A percentile compares a stretch with the other conserved stretches of the same genome.
Evolutionary conservation across 164 flowering plant genomes (phyloP).

Genomic region (Amborella trichopoda): DNA sequence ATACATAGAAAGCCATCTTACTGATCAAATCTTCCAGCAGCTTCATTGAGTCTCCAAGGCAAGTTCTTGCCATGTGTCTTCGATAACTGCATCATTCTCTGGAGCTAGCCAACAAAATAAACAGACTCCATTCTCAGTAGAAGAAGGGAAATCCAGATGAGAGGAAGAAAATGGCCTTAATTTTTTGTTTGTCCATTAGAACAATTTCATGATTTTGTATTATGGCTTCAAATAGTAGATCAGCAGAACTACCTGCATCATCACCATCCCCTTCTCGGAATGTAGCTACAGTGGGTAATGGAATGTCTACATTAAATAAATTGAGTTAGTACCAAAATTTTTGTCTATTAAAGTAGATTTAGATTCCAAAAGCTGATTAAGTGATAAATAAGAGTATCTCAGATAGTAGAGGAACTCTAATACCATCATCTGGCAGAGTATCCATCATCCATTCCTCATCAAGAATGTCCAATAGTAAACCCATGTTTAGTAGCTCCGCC

Average conservation of each 20-base stretch:
- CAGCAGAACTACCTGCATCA: slow-evolving; percentile 71
- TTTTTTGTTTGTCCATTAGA: not conserved
- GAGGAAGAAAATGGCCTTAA: not conserved
- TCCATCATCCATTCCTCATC: slow-evolving; percentile 84
- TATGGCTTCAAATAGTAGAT: too few relatives aligned
- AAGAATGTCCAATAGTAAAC: slow-evolving; percentile 48
- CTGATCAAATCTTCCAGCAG: too few relatives aligned
- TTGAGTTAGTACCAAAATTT: not conserved
- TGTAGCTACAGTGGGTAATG: slow-evolving; percentile 40
- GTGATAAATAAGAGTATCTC: not conserved
- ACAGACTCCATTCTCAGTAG: not conserved
- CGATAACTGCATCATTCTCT: slow-evolving; percentile 36
- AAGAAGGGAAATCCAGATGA: not conserved
- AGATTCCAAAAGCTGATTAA: not conserved
- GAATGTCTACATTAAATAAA: slow-evolving; percentile 34
- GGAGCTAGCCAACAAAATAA: slow-evolving; percentile 24
- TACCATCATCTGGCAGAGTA: slow-evolving; percentile 59
- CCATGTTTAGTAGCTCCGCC: slow-evolving; percentile 46
- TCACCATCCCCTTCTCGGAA: slow-evolving; percentile 65
- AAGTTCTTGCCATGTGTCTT: slow-evolving; percentile 65
- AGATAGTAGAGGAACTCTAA: not conserved
- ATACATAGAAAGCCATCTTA: too few relatives aligned
- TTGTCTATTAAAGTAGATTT: not conserved
- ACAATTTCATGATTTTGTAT: not conserved
- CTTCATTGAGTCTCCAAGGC: slow-evolving; percentile 28